Evolutionary conservation across 2,329 filamentous ascomycete genomes (phyloP).

Genomic region (Aspergillus sp.): DNA sequence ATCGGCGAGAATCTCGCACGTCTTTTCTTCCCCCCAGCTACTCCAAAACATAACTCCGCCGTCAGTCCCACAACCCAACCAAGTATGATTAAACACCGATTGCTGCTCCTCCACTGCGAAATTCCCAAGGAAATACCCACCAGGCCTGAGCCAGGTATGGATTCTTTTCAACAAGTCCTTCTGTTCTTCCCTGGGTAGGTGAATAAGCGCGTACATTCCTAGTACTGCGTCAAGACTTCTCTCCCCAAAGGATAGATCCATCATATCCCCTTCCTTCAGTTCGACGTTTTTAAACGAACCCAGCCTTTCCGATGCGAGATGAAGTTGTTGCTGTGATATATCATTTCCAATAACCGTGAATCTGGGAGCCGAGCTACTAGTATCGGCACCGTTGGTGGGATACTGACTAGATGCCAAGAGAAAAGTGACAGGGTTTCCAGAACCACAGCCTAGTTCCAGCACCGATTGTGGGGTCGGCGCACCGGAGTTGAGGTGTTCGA

Average conservation of each 20-base stretch:
- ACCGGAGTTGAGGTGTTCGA: slow-evolving; percentile 18
- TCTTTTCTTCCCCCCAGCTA: slow-evolving; percentile 38
- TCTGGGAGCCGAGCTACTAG: not conserved
- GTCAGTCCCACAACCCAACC: slow-evolving; percentile 30
- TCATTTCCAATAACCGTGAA: slow-evolving; percentile 44
- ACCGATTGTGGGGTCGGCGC: slow-evolving; percentile 22
- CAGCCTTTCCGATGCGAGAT: slow-evolving; percentile 33
- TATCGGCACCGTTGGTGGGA: not conserved
- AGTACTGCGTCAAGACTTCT: slow-evolving; percentile 50
- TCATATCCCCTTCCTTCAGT: slow-evolving; percentile 45
- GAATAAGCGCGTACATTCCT: slow-evolving; percentile 57
- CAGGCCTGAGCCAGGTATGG: slow-evolving; percentile 51
- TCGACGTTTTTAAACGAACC: slow-evolving; percentile 23
- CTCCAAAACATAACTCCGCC: slow-evolving; percentile 42
- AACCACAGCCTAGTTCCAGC: slow-evolving; percentile 45
- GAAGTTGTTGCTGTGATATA: slow-evolving; percentile 38
- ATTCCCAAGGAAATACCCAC: slow-evolving; percentile 52
- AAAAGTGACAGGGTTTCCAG: slow-evolving; percentile 36
- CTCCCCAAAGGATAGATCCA: slow-evolving; percentile 33
- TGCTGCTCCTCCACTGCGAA: slow-evolving; percentile 35
- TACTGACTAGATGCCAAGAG: slow-evolving; percentile 15
- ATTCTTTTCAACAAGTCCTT: slow-evolving; percentile 46
- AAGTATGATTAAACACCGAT: slow-evolving; percentile 20
- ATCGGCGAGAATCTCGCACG: slow-evolving; percentile 24
- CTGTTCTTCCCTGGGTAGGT: slow-evolving; percentile 55